phyloP scores from a whole-genome alignment of 306 rosid genomes.

The Prunus campanulata region DNA sequence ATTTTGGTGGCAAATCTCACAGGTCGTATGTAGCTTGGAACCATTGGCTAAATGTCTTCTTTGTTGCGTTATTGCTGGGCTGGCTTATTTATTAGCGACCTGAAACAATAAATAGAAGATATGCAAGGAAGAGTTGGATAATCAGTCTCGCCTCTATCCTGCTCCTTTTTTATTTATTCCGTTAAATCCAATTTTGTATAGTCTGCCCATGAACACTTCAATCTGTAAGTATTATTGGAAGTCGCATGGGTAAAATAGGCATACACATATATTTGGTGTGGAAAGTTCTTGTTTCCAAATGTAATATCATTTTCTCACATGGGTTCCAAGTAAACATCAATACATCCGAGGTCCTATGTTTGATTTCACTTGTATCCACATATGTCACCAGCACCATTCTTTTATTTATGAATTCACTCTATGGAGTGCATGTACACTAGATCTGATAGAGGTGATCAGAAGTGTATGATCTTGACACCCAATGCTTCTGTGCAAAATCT shows the following conservation, averaged over 20 bases:
- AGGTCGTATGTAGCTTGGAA: constrained; percentile 26
- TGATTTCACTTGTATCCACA: no score
- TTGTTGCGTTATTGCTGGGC: constrained; percentile 1
- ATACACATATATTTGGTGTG: background rate
- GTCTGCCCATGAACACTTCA: constrained; percentile 1
- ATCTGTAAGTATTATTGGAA: constrained; percentile 7
- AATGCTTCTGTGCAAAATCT: constrained; percentile 18
- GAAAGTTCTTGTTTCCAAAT: background rate
- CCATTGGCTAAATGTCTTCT: constrained; percentile 7
- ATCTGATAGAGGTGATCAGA: background rate
- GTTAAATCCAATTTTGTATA: constrained; percentile 7
- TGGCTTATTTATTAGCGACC: constrained; percentile 27
- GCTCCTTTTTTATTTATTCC: background rate
- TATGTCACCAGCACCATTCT: no score
- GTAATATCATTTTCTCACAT: background rate
- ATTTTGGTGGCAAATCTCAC: constrained; percentile 21
- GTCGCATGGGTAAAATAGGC: constrained; percentile 4
- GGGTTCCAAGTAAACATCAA: background rate
- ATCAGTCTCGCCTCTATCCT: constrained; percentile 6
- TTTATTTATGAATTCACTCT: background rate
- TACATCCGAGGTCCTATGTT: background rate
- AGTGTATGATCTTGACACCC: constrained; percentile 5
- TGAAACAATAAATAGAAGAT: constrained; percentile 25
- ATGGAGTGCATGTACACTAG: background rate
- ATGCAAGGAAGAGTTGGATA: constrained; percentile 13